phyloP scores from a whole-genome alignment of 305 asterid genomes.

The Fraxinus greggii region DNA sequence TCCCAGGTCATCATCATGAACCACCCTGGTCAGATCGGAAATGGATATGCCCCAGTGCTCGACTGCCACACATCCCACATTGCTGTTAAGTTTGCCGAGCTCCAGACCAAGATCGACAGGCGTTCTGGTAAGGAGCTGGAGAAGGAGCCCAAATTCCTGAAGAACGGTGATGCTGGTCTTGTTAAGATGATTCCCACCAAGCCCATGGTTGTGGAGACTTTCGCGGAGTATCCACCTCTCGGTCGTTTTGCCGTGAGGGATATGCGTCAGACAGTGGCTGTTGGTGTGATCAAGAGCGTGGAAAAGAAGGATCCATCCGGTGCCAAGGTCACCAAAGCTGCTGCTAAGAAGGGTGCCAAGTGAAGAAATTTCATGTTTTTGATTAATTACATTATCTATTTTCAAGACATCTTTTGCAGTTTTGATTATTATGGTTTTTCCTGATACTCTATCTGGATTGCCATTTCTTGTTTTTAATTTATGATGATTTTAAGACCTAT shows the following conservation, averaged over 20 bases:
- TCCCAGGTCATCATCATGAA: conserved; percentile 51
- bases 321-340: conserved; percentile 46
- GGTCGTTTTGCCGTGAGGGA: conserved; percentile 57
- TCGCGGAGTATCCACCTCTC: conserved; percentile 43
- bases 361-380: conserved; percentile 14
- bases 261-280: conserved; percentile 52
- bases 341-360: conserved; percentile 49
- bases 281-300: conserved; percentile 43
- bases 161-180: conserved; percentile 46
- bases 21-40: conserved; percentile 50
- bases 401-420: not conserved
- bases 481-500: not conserved
- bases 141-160: conserved; percentile 49
- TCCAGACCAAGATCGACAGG: conserved; percentile 43
- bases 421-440: not conserved
- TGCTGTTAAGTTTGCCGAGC: conserved; percentile 46
- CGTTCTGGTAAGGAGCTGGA: conserved; percentile 44
- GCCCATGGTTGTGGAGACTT: conserved; percentile 54
- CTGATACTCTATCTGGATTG: not conserved
- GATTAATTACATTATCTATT: not conserved
- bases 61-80: conserved; percentile 51
- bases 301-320: conserved; percentile 50
- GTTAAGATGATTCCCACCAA: conserved; percentile 52
- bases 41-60: conserved; percentile 47
- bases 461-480: not conserved